Base-by-base conservation (phyloP, 164 flowering plant species). In the Echeveria elegans region DNA sequence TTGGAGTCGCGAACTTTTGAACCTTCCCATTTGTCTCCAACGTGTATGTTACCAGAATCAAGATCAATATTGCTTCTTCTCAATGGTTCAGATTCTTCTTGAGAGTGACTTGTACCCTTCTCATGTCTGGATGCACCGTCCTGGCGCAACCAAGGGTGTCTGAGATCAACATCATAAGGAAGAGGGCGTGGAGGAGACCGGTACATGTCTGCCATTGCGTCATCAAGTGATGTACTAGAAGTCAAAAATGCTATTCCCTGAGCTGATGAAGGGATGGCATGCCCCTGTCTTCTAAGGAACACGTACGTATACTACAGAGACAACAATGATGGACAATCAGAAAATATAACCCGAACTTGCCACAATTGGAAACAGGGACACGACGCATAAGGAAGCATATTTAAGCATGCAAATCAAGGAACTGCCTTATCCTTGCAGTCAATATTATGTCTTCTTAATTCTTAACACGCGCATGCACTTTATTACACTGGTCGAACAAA, bases 161-260 rank as follows among this genome's bases (percentile, higher is more conserved):
- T 86, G 32, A 90, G 87, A 71, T 87, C 97, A 0, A 81, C 88
- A 84, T 94, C 97, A 78, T 89, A 92, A 73, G 98, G 96, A 82
- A 92, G 76, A 66, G 98, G 98, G 78, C 90, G 81, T 68, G 98
- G 98, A 74, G 96, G 97, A 64, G 98, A 81, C 9, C 80, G 88
- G 68, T 81, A 94, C 75, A 79, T 85, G 66, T 82, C 89, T 65
- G 88, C 72, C 30, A 90, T 62, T 71, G 89, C 82, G 78, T 72
- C 79, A 56, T 89, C 96, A 40, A 75, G 72, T 16, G 88, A 82
- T 61, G 85, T 64, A 66, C 86, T 14, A 36, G 94, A 77, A 64
- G 82, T 78, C 70, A 83, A 67, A 64, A 94, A 79, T 70, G 96
- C 72, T 3, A 77, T 71, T 41, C 86, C 90, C 68, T 81, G 85